Evolutionary conservation across 108 stramenopile species (phyloP), one percentile per base, ranked within the genome.

Genomic region (Nitzschia sp.): DNA sequence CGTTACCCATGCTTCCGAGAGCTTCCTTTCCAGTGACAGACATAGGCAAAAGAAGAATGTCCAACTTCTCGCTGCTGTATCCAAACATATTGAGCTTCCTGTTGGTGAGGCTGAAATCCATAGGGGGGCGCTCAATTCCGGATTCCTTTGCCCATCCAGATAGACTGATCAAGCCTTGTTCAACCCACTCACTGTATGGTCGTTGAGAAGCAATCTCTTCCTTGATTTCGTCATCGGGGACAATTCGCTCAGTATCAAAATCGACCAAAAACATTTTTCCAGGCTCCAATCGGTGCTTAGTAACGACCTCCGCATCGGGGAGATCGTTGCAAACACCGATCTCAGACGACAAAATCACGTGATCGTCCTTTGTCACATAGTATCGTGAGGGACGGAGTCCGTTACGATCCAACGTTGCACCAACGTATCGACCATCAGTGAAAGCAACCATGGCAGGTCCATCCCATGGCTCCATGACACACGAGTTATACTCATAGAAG

Each of bases 381-480:
- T 97, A 98, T 22, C 98, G 86, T 17, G 91, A 92, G 0, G 96
- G 96, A 46, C 96, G 93, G 43, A 97, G 86, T 53, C 96, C 96
- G 75, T 97, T 97, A 48, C 96, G 84, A 80, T 97, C 96, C 63
- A 97, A 64, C 12, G 94, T 95, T 24, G 96, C 96, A 69, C 95
- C 96, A 72, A 95, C 91, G 77, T 92, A 95, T 26, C 91, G 76
- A 26, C 92, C 93, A 77, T 98, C 96, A 10, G 98, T 97, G 68
- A 98, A 98, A 63, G 96, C 96, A 64, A 98, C 95, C 95, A 97
- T 96, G 66, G 98, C 98, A 29, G 98, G 98, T 53, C 98, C 98
- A 78, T 98, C 98, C 98, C 98, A 98, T 22, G 98, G 98, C 85
- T 98, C 98, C 98, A 97, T 97, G 63, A 97, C 77, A 71, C 91